Conservation (phyloP, 1,139 yeast species). For the Kurtzmaniella quercitrusa region DNA sequence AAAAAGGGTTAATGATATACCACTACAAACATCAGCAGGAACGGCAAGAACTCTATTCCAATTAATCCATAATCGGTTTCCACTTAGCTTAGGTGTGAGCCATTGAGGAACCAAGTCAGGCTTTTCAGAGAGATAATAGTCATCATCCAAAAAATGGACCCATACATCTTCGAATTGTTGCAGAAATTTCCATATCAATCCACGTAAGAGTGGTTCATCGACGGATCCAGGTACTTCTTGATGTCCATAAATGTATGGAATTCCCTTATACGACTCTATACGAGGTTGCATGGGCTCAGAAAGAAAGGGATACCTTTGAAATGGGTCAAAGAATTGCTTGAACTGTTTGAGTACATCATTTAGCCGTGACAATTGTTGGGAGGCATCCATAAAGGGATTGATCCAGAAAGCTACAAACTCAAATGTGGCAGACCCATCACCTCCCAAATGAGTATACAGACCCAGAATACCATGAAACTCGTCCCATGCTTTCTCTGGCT, state of each 20-base stretch:
- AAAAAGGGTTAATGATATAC: conserved; percentile 21
- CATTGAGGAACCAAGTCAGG: conserved; percentile 41
- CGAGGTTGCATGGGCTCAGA: conserved; percentile 10
- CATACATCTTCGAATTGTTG: conserved; percentile 23
- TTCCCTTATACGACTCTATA: conserved; percentile 8
- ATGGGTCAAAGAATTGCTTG: conserved; percentile 26
- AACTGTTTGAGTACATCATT: conserved; percentile 10
- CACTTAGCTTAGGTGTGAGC: conserved; percentile 35
- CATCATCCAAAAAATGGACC: conserved; percentile 51
- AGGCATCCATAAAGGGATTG: conserved; percentile 1
- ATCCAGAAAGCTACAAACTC: conserved; percentile 6
- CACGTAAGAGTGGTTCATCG: conserved; percentile 45
- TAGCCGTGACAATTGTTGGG: background rate
- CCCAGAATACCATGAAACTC: background rate
- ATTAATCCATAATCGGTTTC: conserved; percentile 44
- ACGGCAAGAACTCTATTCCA: conserved; percentile 26
- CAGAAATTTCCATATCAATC: conserved; percentile 32
- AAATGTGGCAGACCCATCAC: conserved; percentile 5
- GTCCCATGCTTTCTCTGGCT: background rate
- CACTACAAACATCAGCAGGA: conserved; percentile 15
- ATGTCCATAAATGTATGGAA: conserved; percentile 37
- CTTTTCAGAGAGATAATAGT: conserved; percentile 49
- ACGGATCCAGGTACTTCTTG: conserved; percentile 38
- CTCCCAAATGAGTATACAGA: conserved; percentile 4
- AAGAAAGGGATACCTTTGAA: conserved; percentile 35